Base-by-base conservation (phyloP, 2,329 filamentous ascomycete genomes). In the Dothistroma septosporum region DNA sequence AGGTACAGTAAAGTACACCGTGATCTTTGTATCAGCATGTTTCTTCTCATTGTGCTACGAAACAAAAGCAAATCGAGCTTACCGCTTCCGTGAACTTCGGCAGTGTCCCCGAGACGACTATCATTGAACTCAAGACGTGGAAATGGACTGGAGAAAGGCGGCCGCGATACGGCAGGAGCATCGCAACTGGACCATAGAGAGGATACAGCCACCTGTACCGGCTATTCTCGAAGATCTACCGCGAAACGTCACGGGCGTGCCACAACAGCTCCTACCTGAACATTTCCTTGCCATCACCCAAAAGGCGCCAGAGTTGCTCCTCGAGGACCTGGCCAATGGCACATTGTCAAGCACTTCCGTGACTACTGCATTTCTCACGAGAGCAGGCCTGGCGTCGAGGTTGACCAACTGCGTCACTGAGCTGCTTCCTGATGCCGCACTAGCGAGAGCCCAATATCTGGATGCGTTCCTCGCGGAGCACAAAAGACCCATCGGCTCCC, bases 321-420 rank as follows among this genome's bases (percentile, higher is more conserved):
- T 79, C 1, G 64, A 69, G 19, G 71, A 72, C 55, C 74, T 86
- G 37, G 76, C 79, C n/a, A 33, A 44, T n/a, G 57, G 55, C n/a
- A 49, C 33, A 22, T 3, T 60, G 14, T 78, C 74, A 11, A 75
- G 78, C 33, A 74, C 73, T 1, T 70, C 75, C 16, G 80, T 85
- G 9, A 78, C 76, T 2, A 78, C 75, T 33, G 83, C 83, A 1
- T 86, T 85, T 69, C 72, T 85, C 48, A 75, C 81, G 49, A 75
- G 84, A 46, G 84, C 84, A 28, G 82, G 71, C 4, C 69, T 86
- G 21, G 83, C 83, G 1, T 80, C 83, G 62, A 78, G 76, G 65
- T 72, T 82, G 53, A 76, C 73, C 3, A 81, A 80, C 66, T 82
- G 79, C 61, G 69, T 80, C 21, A 80, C 78, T 0, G 75, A 77